Percentiles rank a stretch among this genome's conserved stretches.
Conservation (phyloP, 108 stramenopile species). For the Pelagomonas calceolata region DNA sequence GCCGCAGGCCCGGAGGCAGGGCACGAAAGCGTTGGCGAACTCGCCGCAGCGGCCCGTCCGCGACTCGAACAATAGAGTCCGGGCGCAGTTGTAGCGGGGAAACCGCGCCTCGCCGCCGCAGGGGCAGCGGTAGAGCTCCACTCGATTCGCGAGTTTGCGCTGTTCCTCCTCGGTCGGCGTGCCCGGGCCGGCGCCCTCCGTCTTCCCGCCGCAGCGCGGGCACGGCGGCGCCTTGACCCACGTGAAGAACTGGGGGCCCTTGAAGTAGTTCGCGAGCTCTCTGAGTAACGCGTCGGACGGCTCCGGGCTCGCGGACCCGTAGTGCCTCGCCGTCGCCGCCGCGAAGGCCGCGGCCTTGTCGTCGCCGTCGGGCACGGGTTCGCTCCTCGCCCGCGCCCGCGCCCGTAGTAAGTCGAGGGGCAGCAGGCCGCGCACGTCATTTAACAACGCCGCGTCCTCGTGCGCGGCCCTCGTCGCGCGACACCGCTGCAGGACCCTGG, state of each 20-base stretch:
- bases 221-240: slow-evolving; percentile 50
- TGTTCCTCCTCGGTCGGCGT: slow-evolving; percentile 20
- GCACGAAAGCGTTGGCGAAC: slow-evolving; percentile 89
- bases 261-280: slow-evolving; percentile 41
- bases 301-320: not conserved
- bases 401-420: not conserved
- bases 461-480: not conserved
- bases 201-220: slow-evolving; percentile 20
- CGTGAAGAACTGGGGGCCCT: slow-evolving; percentile 42
- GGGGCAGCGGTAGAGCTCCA: slow-evolving; percentile 39
- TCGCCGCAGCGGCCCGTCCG: slow-evolving; percentile 88
- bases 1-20: slow-evolving; percentile 66
- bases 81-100: slow-evolving; percentile 77
- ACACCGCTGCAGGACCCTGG: not conserved
- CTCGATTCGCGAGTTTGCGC: slow-evolving; percentile 16
- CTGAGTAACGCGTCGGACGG: slow-evolving; percentile 7
- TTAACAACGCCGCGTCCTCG: slow-evolving; percentile 4
- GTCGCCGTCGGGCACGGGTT: not conserved
- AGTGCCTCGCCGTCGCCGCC: not conserved
- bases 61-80: slow-evolving; percentile 61
- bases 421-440: too few species aligned
- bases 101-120: slow-evolving; percentile 68
- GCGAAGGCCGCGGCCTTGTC: not conserved
- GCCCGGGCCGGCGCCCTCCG: not conserved
- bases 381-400: not conserved